These are phyloP conservation scores for Phytophthora podocarpi DNA, from an alignment of 352 stramenopile species.

Conservation along the genomic window DNA sequence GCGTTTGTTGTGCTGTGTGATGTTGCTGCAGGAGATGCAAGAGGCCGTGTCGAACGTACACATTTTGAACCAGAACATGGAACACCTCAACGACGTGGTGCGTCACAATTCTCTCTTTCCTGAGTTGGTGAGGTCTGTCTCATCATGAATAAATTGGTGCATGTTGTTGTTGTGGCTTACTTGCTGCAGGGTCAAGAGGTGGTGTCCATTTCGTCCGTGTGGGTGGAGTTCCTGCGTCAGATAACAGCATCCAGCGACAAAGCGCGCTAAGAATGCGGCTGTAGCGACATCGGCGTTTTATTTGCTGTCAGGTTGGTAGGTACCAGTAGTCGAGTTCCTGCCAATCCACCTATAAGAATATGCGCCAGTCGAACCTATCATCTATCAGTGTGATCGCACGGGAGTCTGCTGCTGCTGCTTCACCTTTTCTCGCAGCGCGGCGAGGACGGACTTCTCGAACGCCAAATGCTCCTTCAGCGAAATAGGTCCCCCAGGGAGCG, in stretches of 20 bases:
- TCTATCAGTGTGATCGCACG: slow-evolving; percentile 24
- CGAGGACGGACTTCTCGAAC: slow-evolving; percentile 62
- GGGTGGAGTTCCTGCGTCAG: slow-evolving; percentile 73
- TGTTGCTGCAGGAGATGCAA: slow-evolving; percentile 65
- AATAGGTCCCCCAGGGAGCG: slow-evolving; percentile 51
- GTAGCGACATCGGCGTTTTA: slow-evolving; percentile 19
- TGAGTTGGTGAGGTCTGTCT: too few relatives aligned
- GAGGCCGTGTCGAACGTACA: slow-evolving; percentile 83
- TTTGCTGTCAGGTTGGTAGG: slow-evolving; percentile 8
- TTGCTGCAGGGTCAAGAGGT: slow-evolving; percentile 67
- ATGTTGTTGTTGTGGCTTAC: neutral
- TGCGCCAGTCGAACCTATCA: slow-evolving; percentile 11
- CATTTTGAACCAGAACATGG: slow-evolving; percentile 82
- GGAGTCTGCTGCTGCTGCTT: slow-evolving; percentile 34
- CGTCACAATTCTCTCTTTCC: slow-evolving; percentile 18
- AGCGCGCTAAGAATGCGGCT: slow-evolving; percentile 28
- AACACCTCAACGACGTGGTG: slow-evolving; percentile 84
- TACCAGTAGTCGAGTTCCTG: too few relatives aligned
- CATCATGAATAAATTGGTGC: neutral
- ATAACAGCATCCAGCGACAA: slow-evolving; percentile 51
- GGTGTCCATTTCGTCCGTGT: slow-evolving; percentile 71
- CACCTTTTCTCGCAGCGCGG: slow-evolving; percentile 47
- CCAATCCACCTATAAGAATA: slow-evolving; percentile 22
- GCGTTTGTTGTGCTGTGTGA: too few relatives aligned
- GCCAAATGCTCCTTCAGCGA: slow-evolving; percentile 56